Conservation (phyloP, 257 asterid species). For the Capsicum rhomboideum region DNA sequence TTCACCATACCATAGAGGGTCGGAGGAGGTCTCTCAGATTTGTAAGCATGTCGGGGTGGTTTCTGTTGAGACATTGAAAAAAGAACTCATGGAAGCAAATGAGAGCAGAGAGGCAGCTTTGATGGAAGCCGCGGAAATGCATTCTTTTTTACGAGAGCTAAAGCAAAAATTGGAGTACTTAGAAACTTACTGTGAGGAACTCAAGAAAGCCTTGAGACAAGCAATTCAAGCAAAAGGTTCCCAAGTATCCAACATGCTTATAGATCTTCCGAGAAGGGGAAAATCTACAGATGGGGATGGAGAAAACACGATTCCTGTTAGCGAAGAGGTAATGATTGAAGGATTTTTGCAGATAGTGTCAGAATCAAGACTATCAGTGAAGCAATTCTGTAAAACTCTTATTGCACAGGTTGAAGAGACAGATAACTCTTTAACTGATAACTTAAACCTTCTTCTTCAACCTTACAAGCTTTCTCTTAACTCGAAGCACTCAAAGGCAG, state of each 20-base stretch:
- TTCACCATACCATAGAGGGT: slow-evolving; percentile 24
- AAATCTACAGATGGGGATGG: slow-evolving; percentile 29
- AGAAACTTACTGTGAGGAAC: slow-evolving; percentile 72
- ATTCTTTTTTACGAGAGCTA: slow-evolving; percentile 50
- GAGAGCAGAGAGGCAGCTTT: slow-evolving; percentile 58
- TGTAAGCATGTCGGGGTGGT: slow-evolving; percentile 27
- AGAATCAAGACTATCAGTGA: slow-evolving; percentile 75
- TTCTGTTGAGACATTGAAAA: slow-evolving; percentile 45
- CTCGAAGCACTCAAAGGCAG: slow-evolving; percentile 50
- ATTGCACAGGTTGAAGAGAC: slow-evolving; percentile 41
- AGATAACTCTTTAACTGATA: slow-evolving; percentile 36
- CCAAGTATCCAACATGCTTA: slow-evolving; percentile 24
- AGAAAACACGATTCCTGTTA: slow-evolving; percentile 47
- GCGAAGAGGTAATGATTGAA: slow-evolving; percentile 66
- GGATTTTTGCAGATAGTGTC: slow-evolving; percentile 80
- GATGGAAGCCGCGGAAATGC: slow-evolving; percentile 56
- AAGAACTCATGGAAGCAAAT: slow-evolving; percentile 49
- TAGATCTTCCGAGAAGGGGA: slow-evolving; percentile 15
- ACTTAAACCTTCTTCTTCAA: slow-evolving; percentile 52
- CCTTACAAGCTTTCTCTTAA: slow-evolving; percentile 51
- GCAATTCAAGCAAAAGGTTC: slow-evolving; percentile 28
- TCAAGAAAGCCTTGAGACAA: slow-evolving; percentile 58
- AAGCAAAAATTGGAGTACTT: slow-evolving; percentile 55
- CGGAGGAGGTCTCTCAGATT: slow-evolving; percentile 35
- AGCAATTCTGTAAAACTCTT: slow-evolving; percentile 75